These are phyloP conservation scores for Pythium aristosporum DNA, from an alignment of 352 stramenopile genomes.

Conservation along the genomic window DNA sequence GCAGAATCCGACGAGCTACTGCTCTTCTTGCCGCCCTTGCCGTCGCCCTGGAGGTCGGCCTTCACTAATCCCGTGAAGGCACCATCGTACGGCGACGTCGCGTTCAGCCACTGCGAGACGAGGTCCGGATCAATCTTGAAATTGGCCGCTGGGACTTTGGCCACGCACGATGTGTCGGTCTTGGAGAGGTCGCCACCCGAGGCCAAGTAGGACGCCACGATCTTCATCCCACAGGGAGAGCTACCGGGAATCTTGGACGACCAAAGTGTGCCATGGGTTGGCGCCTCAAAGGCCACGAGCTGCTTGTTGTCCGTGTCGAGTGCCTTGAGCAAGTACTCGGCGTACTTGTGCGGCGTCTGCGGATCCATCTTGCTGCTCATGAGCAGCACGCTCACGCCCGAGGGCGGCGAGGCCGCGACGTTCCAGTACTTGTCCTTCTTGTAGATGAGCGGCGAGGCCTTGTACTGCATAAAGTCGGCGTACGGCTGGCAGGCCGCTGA, in stretches of 20 bases:
- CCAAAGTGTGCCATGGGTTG: conserved; percentile 30
- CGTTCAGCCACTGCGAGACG: conserved; percentile 44
- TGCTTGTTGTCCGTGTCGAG: conserved; percentile 32
- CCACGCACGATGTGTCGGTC: conserved; percentile 39
- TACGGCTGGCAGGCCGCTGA: conserved; percentile 39
- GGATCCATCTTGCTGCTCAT: conserved; percentile 40
- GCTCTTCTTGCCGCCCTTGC: conserved; percentile 6
- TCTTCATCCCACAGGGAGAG: conserved; percentile 31
- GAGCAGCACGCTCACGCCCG: conserved; percentile 33
- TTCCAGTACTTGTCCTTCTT: conserved; percentile 34
- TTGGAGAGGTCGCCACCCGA: conserved; percentile 21
- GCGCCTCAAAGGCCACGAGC: conserved; percentile 41
- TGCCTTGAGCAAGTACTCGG: conserved; percentile 27
- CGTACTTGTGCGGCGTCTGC: conserved; percentile 40
- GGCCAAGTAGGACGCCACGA: conserved; percentile 35
- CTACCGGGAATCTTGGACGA: conserved; percentile 13
- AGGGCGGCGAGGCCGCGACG: conserved; percentile 30
- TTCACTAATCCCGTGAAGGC: conserved; percentile 20
- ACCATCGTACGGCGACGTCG: conserved; percentile 39
- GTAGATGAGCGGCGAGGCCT: conserved; percentile 23
- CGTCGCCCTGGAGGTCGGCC: conserved; percentile 9
- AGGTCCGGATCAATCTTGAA: conserved; percentile 33
- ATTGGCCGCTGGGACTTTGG: conserved; percentile 8
- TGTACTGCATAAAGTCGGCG: conserved; percentile 18
- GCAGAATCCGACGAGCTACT: conserved; percentile 1